Conservation (phyloP, 106 monocot species). For the Dioscorea zingiberensis region DNA sequence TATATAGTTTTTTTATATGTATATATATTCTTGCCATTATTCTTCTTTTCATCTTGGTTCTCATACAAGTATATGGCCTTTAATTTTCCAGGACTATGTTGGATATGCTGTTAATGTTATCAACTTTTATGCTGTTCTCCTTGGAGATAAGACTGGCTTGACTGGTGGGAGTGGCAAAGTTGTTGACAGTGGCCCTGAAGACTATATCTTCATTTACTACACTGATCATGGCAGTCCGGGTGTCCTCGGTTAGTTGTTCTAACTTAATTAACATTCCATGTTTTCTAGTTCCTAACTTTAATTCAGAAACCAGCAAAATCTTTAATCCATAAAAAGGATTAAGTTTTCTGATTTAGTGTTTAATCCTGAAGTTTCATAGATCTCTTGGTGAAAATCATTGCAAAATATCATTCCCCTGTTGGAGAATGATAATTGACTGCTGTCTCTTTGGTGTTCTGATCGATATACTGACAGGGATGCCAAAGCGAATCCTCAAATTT, state of each 20-base stretch:
- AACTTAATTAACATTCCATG: neutral
- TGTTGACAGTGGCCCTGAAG: constrained; percentile 87
- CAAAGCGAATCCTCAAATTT: constrained; percentile 75
- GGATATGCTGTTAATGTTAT: constrained; percentile 65
- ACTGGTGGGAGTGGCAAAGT: constrained; percentile 96
- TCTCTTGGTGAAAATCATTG: too few species aligned
- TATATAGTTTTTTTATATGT: too few species aligned
- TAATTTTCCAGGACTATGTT: constrained; percentile 64
- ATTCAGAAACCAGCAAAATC: neutral
- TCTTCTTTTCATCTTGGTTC: too few species aligned
- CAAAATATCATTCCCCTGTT: too few species aligned
- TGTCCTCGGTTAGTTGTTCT: constrained; percentile 62
- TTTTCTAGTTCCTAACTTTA: neutral
- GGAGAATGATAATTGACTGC: too few species aligned
- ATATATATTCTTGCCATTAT: too few species aligned
- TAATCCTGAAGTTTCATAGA: too few species aligned
- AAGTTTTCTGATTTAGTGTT: too few species aligned
- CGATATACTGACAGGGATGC: constrained; percentile 53
- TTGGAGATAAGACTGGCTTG: constrained; percentile 71
- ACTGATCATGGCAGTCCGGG: constrained; percentile 90
- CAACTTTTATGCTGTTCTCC: constrained; percentile 86
- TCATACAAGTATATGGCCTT: neutral
- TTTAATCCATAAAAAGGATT: neutral
- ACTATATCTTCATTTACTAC: constrained; percentile 91
- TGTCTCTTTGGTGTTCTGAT: neutral